Evolutionary conservation across 129 eudicot species (phyloP).

Genomic region (Solidago caesia): DNA sequence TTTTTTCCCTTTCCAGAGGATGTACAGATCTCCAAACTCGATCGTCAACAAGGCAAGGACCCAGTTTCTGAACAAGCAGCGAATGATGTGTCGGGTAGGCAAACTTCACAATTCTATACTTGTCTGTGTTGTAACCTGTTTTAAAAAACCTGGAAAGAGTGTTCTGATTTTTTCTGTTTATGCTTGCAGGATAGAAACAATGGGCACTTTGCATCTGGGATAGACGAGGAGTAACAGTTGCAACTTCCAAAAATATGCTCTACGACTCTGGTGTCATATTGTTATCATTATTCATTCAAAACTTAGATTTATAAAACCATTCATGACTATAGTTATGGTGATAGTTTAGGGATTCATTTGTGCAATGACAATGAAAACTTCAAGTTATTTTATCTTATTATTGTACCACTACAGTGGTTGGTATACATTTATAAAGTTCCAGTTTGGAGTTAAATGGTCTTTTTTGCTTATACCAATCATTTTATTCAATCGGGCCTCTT

Average conservation of each 20-base stretch:
- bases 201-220: constrained; percentile 24
- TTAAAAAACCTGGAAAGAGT: not conserved
- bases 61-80: constrained; percentile 47
- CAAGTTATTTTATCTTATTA: not conserved
- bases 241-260: not conserved
- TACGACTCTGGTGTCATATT: not conserved
- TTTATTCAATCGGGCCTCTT: too few relatives aligned
- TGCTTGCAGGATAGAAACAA: constrained; percentile 26
- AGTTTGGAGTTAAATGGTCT: too few relatives aligned
- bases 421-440: too few relatives aligned
- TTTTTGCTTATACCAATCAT: too few relatives aligned
- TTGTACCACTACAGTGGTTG: too few relatives aligned
- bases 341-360: constrained; percentile 27
- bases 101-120: not conserved
- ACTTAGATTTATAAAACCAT: not conserved
- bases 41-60: constrained; percentile 49
- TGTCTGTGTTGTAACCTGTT: not conserved
- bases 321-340: constrained; percentile 5
- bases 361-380: constrained; percentile 16
- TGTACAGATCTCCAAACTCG: constrained; percentile 40
- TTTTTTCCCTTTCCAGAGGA: constrained; percentile 27
- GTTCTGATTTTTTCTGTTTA: not conserved
- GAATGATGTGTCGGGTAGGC: constrained; percentile 34
- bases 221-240: constrained; percentile 20
- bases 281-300: not conserved